Evolutionary conservation across 2,329 filamentous ascomycete species (phyloP), one percentile per base, ranked within the genome.

Genomic region (Orbilia ellipsospora): DNA sequence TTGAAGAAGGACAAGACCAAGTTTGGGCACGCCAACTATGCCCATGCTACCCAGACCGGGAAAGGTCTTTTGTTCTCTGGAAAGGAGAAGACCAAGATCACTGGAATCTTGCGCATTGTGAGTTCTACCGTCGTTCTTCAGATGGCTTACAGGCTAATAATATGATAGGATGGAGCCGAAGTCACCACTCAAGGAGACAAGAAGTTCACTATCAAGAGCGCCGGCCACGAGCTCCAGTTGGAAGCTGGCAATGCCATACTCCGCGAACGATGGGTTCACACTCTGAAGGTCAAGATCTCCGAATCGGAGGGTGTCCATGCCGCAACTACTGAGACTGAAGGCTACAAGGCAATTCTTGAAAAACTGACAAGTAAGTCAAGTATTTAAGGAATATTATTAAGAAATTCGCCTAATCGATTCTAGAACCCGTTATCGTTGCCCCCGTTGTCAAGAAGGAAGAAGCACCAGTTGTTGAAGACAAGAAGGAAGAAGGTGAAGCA

Each of bases 11-110:
- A 97, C 88, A 97, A 97, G 90, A 87, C 90, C 68, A 86, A 90
- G 78, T 90, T 91, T 77, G 90, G 96, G 85, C 87, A 92, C 79
- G 90, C 91, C 80, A 90, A 89, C 79, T 62, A 72, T n/a, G 57
- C 57, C 8, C 97, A 95, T 93, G 93, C 94, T 78, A 90, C 89
- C 79, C 89, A 96, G 87, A 97, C 94, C 73, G 94, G 94, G 83
- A 96, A 96, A 87, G 95, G 95, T 81, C 90, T 98, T 18, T 86
- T 98, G 50, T 97, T 96, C 87, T 92, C 92, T 84, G 90, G 91
- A 84, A 93, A 94, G 89, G 91, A 96, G 84, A 97, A 96, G 89
- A 86, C 88, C 78, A 87, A 88, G 74, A 94, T 94, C 76, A 87
- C 89, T 79, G 91, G 92, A 81, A 90, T 95, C 80, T 90, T 98